Conservation (phyloP, 257 asterid genomes). For the Scutellaria minor region DNA sequence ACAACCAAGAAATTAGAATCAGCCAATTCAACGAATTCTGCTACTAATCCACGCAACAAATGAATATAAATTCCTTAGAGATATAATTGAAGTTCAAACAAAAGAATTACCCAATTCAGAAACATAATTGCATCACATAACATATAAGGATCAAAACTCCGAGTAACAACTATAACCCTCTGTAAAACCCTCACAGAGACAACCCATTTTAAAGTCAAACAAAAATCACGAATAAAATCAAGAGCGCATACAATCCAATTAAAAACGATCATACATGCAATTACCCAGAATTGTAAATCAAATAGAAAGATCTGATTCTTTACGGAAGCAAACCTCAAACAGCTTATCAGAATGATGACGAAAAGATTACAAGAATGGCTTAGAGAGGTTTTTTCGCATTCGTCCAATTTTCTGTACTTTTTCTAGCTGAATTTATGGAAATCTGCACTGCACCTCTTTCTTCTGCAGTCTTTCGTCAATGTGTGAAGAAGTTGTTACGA, state of each 20-base stretch:
- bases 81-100: constrained; percentile 4
- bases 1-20: constrained; percentile 18
- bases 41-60: constrained; percentile 19
- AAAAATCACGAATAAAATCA: constrained; percentile 19
- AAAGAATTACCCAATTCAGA: background rate
- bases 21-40: constrained; percentile 9
- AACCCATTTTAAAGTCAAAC: constrained; percentile 16
- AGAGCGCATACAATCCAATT: constrained; percentile 13
- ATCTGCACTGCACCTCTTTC: constrained; percentile 15
- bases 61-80: background rate
- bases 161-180: constrained; percentile 41
- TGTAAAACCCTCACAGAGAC: constrained; percentile 41
- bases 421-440: constrained; percentile 13
- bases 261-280: background rate
- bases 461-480: constrained; percentile 32
- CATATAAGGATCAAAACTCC: constrained; percentile 18
- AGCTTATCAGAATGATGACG: constrained; percentile 33
- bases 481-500: constrained; percentile 26
- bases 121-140: background rate
- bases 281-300: constrained; percentile 36
- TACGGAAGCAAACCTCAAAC: constrained; percentile 22
- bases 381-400: constrained; percentile 10
- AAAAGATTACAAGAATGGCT: constrained; percentile 31
- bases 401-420: background rate
- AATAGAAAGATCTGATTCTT: constrained; percentile 35